Percentiles rank a stretch among this genome's conserved stretches.
phyloP scores from a whole-genome alignment of 805 yeast genomes.

The Schwanniomyces yamadae region DNA sequence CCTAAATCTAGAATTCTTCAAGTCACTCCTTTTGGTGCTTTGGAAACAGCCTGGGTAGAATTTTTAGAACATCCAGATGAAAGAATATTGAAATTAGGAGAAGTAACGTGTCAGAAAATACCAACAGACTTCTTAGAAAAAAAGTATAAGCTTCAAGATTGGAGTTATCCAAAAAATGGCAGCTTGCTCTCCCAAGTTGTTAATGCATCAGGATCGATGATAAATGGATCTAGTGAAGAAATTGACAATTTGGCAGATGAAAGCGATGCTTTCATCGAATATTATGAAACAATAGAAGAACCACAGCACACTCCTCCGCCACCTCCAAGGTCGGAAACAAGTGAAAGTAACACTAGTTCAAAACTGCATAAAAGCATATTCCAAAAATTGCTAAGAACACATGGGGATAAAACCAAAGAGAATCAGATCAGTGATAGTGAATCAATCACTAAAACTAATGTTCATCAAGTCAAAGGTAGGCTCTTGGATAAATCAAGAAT shows the following conservation, averaged over 20 bases:
- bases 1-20: constrained; percentile 31
- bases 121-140: constrained; percentile 53
- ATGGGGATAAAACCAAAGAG: constrained; percentile 11
- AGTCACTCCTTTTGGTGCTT: constrained; percentile 47
- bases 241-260: constrained; percentile 51
- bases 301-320: constrained; percentile 8
- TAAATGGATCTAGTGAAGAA: constrained; percentile 14
- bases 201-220: constrained; percentile 29
- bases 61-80: constrained; percentile 57
- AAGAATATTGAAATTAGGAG: constrained; percentile 57
- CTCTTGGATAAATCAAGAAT: constrained; percentile 41
- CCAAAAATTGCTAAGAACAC: constrained; percentile 15
- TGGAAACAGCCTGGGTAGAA: constrained; percentile 60
- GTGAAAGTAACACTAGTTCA: constrained; percentile 1
- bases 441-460: constrained; percentile 13
- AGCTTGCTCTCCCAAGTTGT: constrained; percentile 40
- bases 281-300: constrained; percentile 18
- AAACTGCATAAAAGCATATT: constrained; percentile 13
- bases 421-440: constrained; percentile 3
- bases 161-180: constrained; percentile 16
- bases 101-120: constrained; percentile 45
- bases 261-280: constrained; percentile 65
- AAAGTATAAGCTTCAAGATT: constrained; percentile 38
- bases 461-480: no score
- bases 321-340: background rate